These are phyloP conservation scores for Taphrina sp. DNA, from an alignment of 1,139 yeast genomes.

Conservation along the genomic window DNA sequence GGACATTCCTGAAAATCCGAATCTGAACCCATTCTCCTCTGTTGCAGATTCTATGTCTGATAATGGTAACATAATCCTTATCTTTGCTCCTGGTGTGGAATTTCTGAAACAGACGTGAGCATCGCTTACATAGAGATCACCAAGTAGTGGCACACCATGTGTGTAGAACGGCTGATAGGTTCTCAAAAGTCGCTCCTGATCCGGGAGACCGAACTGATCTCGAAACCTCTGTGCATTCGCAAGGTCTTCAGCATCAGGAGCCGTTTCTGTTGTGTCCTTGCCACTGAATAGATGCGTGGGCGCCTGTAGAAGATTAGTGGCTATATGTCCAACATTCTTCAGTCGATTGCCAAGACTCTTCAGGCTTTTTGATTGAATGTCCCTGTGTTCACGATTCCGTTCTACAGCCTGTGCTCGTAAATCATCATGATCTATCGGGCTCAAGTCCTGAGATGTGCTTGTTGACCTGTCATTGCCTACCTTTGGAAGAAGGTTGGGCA, in stretches of 20 bases:
- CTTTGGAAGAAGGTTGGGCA: too few relatives aligned
- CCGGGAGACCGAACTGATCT: constrained; percentile 62
- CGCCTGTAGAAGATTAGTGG: neutral
- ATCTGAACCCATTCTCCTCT: constrained; percentile 63
- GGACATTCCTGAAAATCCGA: constrained; percentile 67
- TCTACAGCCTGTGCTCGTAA: neutral
- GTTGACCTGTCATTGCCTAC: too few relatives aligned
- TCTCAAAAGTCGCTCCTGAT: constrained; percentile 56
- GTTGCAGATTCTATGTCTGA: constrained; percentile 66
- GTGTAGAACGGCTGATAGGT: constrained; percentile 71
- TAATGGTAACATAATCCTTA: constrained; percentile 81
- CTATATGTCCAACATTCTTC: constrained; percentile 3
- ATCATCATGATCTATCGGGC: neutral
- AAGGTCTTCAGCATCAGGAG: neutral
- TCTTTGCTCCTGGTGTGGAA: constrained; percentile 70
- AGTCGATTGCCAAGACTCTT: neutral
- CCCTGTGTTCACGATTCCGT: neutral
- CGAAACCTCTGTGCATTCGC: constrained; percentile 50
- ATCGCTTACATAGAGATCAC: constrained; percentile 72
- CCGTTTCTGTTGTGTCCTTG: neutral
- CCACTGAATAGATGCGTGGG: neutral
- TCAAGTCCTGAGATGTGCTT: too few relatives aligned
- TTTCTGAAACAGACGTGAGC: constrained; percentile 73
- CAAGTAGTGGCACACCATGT: constrained; percentile 73
- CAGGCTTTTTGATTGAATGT: neutral